These are phyloP conservation scores for Eimeria zaria DNA, from an alignment of 169 alveolate species.

Conservation along the genomic window DNA sequence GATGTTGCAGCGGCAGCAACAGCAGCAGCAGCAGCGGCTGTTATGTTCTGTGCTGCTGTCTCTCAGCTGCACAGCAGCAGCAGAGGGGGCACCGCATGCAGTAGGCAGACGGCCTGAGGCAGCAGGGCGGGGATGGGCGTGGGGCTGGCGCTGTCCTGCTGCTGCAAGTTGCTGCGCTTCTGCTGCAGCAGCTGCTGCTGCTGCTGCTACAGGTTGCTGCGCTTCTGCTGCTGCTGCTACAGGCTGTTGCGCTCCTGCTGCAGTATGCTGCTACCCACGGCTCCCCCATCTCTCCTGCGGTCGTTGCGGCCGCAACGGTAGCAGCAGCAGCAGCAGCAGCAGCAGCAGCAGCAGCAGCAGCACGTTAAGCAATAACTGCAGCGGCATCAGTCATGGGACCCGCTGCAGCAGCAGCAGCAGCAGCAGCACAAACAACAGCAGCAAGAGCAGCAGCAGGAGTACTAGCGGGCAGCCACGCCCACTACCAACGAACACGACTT, in stretches of 20 bases:
- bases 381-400: neutral
- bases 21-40: conserved; percentile 55
- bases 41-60: neutral
- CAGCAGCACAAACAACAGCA: neutral
- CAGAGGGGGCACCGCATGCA: neutral
- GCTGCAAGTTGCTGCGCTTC: conserved; percentile 21
- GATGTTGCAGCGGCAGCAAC: neutral
- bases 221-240: neutral
- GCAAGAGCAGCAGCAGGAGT: neutral
- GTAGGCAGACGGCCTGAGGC: conserved; percentile 18
- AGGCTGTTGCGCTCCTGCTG: neutral
- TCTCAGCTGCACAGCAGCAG: conserved; percentile 33
- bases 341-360: conserved; percentile 1
- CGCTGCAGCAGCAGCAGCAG: conserved; percentile 18
- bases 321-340: conserved; percentile 17
- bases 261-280: conserved; percentile 7
- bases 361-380: too few relatives aligned
- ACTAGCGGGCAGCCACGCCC: too few relatives aligned
- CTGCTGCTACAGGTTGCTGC: too few relatives aligned
- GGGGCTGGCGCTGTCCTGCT: conserved; percentile 46
- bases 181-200: too few relatives aligned
- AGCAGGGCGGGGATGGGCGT: conserved; percentile 53
- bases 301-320: neutral
- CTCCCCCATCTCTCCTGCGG: conserved; percentile 29
- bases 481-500: neutral